Percentiles rank a stretch among this genome's conserved stretches.
Evolutionary conservation across 73 alveolate species (phyloP).

Genomic region (Paramecium tetraurelia): DNA sequence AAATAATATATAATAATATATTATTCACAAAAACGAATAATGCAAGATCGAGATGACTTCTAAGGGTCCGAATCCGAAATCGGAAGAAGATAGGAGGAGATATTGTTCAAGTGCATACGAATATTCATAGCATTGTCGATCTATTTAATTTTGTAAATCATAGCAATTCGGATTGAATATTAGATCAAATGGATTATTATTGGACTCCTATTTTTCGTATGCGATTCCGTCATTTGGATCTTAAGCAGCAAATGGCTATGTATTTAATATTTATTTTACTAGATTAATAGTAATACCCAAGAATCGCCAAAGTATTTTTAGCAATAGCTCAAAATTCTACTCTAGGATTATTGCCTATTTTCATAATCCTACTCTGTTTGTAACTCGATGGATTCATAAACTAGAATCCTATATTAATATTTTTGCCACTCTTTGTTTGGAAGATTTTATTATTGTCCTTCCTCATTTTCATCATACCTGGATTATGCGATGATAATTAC

Average conservation of each 20-base stretch:
- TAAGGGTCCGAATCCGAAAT: conserved; percentile 11
- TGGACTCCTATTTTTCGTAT: not conserved
- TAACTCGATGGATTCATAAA: not conserved
- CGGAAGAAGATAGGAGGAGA: not conserved
- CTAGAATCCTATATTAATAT: not conserved
- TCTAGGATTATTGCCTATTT: not conserved
- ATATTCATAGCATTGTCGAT: not conserved
- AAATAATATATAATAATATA: not conserved
- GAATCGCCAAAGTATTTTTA: conserved; percentile 6
- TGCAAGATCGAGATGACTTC: not conserved
- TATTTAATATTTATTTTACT: not conserved
- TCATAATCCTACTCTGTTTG: not conserved
- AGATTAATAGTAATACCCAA: conserved; percentile 13
- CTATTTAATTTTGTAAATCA: not conserved
- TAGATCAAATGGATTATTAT: not conserved
- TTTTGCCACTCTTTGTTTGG: not conserved
- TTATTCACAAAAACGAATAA: conserved; percentile 17
- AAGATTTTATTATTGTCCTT: not conserved
- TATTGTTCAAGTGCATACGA: not conserved
- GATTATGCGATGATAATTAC: conserved; percentile 15
- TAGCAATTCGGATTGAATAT: not conserved
- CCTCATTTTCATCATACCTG: conserved; percentile 8
- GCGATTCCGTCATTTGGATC: not conserved
- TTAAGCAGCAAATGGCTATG: not conserved
- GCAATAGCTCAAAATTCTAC: not conserved